Evolutionary conservation across 164 flowering plant genomes (phyloP), one percentile per base, ranked within the genome.

Genomic region (Aristolochia contorta): DNA sequence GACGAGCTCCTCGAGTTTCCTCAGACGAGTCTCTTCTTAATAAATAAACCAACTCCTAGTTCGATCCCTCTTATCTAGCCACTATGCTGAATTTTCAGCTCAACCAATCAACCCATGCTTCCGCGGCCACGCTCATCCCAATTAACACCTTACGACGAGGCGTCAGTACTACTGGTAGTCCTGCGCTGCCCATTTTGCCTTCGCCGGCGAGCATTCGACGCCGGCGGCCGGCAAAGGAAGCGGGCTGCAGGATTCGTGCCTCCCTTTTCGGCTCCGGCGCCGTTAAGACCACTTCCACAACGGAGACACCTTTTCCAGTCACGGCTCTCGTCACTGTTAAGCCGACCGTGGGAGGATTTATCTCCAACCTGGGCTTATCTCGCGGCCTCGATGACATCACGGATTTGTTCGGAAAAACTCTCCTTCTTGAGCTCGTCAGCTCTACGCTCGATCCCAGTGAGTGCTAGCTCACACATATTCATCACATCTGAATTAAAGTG

Each of bases 391-490:
- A 70, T 22, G 74, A 60, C n/a, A 47, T 74, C 9, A 37, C 64
- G 0, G 77, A 74, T 45, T 22, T 74, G 63, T 27, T 65, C 19
- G 85, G 89, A 0, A 80, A 69, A 72, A 23, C 84, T 1, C 61
- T 87, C 1, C 68, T 67, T 16, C 53, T 89, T 60, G 94, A 85
- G 75, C 87, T 90, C 20, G 80, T 85, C 32, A 83, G 92, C 58
- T 45, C 82, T 0, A 78, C 85, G 66, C 73, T 84, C 30, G 84
- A 86, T 30, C 77, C 88, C 14, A 61, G 97, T 89, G 78, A 79
- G 90, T 64, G 49, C 43, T 37, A 19, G 6, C 20, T 19, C 56
- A n/a, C n/a, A n/a, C n/a, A n/a, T n/a, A n/a, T n/a, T n/a, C n/a
- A n/a, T n/a, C n/a, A n/a, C n/a, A n/a, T n/a, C n/a, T n/a, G n/a